Evolutionary conservation across 805 yeast species (phyloP).

Genomic region (Maudiozyma pseudohumilis): DNA sequence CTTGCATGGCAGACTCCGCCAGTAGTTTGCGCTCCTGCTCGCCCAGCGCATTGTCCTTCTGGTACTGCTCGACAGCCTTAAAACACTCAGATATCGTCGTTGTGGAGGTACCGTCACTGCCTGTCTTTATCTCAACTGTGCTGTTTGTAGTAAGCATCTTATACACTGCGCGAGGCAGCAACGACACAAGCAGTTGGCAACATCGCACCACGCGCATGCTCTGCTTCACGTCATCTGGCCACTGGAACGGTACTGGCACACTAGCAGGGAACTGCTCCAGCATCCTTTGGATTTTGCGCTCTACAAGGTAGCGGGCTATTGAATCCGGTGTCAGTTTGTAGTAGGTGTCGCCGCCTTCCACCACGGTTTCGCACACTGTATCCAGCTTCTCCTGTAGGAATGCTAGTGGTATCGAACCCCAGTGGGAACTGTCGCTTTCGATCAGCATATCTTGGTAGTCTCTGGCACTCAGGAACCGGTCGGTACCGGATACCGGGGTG

Average conservation of each 20-base stretch:
- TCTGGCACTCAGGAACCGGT: slow-evolving; percentile 23
- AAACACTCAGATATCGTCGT: slow-evolving; percentile 27
- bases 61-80: slow-evolving; percentile 24
- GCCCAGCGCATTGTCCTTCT: slow-evolving; percentile 10
- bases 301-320: slow-evolving; percentile 31
- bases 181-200: slow-evolving; percentile 35
- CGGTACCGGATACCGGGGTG: neutral
- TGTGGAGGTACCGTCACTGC: neutral
- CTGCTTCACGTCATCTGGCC: slow-evolving; percentile 28
- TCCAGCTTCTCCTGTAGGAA: slow-evolving; percentile 21
- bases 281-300: slow-evolving; percentile 31
- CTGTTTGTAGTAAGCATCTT: slow-evolving; percentile 11
- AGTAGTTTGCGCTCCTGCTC: slow-evolving; percentile 23
- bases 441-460: slow-evolving; percentile 27
- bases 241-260: slow-evolving; percentile 23
- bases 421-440: slow-evolving; percentile 19
- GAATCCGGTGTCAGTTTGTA: slow-evolving; percentile 36
- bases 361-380: slow-evolving; percentile 32
- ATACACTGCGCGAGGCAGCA: slow-evolving; percentile 38
- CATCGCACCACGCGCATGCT: slow-evolving; percentile 31
- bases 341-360: slow-evolving; percentile 37
- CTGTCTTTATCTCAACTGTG: slow-evolving; percentile 4
- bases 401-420: slow-evolving; percentile 14
- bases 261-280: slow-evolving; percentile 32
- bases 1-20: slow-evolving; percentile 25